phyloP scores from a whole-genome alignment of 83 land plant genomes.

The Thuja plicata region DNA sequence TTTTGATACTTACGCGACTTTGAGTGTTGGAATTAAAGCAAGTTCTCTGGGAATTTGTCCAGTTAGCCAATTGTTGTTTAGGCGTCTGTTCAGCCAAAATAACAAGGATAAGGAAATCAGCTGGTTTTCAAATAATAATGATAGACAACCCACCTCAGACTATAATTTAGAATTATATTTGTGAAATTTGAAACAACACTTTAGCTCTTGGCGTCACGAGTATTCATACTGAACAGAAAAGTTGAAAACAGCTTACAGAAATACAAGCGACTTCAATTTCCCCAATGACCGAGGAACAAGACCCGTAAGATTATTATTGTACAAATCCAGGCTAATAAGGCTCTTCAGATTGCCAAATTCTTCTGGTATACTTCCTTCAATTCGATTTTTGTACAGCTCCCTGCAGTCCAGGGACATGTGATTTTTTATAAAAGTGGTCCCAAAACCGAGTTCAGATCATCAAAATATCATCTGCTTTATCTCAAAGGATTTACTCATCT shows the following conservation, averaged over 20 bases:
- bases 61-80: slow-evolving; percentile 74
- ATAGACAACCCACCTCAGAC: neutral
- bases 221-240: neutral
- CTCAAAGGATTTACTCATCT: neutral
- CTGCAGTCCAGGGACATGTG: slow-evolving; percentile 30
- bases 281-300: slow-evolving; percentile 73
- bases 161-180: neutral
- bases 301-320: slow-evolving; percentile 74
- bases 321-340: slow-evolving; percentile 86
- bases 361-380: slow-evolving; percentile 69
- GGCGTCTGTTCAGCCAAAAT: slow-evolving; percentile 41
- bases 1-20: slow-evolving; percentile 68
- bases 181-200: neutral
- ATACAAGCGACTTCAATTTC: slow-evolving; percentile 72
- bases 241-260: slow-evolving; percentile 53
- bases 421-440: neutral
- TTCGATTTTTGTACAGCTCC: slow-evolving; percentile 82
- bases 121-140: neutral
- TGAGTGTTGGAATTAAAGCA: slow-evolving; percentile 54
- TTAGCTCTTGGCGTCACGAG: neutral
- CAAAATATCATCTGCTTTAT: neutral
- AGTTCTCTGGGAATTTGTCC: slow-evolving; percentile 90
- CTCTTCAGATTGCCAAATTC: slow-evolving; percentile 82
- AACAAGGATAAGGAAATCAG: neutral
- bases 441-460: neutral